Evolutionary conservation across 2,329 filamentous ascomycete genomes (phyloP).

Genomic region (Exophiala spinifera): DNA sequence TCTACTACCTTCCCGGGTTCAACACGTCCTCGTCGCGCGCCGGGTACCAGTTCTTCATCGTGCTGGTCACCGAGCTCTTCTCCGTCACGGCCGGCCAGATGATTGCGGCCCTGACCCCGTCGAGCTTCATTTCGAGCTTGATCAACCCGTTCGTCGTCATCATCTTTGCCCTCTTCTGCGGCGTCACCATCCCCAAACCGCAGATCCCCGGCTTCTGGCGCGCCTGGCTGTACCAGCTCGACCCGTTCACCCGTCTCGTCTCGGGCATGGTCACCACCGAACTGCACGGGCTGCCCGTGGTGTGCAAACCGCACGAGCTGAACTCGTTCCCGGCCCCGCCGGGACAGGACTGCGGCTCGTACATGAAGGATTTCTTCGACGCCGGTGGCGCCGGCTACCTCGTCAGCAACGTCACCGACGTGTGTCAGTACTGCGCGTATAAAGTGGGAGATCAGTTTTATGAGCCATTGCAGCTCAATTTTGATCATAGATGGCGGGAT

Average conservation of each 20-base stretch:
- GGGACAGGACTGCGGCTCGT: constrained; percentile 67
- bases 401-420: constrained; percentile 59
- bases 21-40: constrained; percentile 61
- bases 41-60: constrained; percentile 83
- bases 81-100: constrained; percentile 75
- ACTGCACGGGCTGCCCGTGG: constrained; percentile 63
- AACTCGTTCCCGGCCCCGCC: constrained; percentile 66
- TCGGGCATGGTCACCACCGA: constrained; percentile 76
- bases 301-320: constrained; percentile 60
- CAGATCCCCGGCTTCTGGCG: constrained; percentile 78
- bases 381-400: constrained; percentile 70
- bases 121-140: constrained; percentile 73
- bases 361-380: constrained; percentile 70
- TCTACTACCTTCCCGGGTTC: constrained; percentile 83
- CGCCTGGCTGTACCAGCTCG: constrained; percentile 75
- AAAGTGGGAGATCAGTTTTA: constrained; percentile 80
- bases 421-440: constrained; percentile 80
- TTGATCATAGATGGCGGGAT: constrained; percentile 72
- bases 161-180: constrained; percentile 80
- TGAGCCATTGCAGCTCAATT: constrained; percentile 62
- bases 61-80: constrained; percentile 80
- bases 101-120: constrained; percentile 73
- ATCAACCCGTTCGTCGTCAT: constrained; percentile 81
- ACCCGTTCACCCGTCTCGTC: constrained; percentile 79
- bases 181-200: constrained; percentile 74